These are phyloP conservation scores for Salvia splendens DNA, from an alignment of 257 asterid genomes.

Conservation along the genomic window DNA sequence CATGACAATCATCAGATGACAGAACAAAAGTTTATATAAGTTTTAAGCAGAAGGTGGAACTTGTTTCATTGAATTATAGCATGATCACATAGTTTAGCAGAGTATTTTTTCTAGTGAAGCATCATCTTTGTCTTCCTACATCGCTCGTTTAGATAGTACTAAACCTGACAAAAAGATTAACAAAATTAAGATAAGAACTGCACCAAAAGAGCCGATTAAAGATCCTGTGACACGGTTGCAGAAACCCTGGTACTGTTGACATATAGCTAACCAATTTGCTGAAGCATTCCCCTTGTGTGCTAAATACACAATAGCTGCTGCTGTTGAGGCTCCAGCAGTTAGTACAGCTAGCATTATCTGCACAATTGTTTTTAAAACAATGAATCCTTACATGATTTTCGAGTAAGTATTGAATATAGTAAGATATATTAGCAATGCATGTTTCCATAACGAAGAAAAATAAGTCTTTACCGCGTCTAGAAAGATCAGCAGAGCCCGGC, in stretches of 20 bases:
- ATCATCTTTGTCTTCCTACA: neutral
- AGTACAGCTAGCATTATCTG: conserved; percentile 60
- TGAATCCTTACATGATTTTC: neutral
- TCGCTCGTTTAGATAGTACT: conserved; percentile 43
- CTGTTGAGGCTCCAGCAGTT: conserved; percentile 72
- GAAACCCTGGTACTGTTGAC: conserved; percentile 63
- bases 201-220: conserved; percentile 69
- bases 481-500: conserved; percentile 50
- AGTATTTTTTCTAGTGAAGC: neutral
- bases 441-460: neutral
- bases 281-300: conserved; percentile 81
- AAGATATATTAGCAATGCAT: neutral
- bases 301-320: conserved; percentile 72
- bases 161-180: conserved; percentile 56
- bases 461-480: conserved; percentile 55
- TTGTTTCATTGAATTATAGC: conserved; percentile 6
- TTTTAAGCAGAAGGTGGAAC: neutral
- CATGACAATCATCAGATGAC: neutral
- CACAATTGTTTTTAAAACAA: conserved; percentile 7
- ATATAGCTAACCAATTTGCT: conserved; percentile 71
- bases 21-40: neutral
- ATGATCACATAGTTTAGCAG: neutral
- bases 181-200: conserved; percentile 44
- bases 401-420: no score
- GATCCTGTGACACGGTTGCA: conserved; percentile 67